Evolutionary conservation across 805 yeast species (phyloP), one percentile per base, ranked within the genome.

Genomic region (Schizosaccharomyces cryophilus): DNA sequence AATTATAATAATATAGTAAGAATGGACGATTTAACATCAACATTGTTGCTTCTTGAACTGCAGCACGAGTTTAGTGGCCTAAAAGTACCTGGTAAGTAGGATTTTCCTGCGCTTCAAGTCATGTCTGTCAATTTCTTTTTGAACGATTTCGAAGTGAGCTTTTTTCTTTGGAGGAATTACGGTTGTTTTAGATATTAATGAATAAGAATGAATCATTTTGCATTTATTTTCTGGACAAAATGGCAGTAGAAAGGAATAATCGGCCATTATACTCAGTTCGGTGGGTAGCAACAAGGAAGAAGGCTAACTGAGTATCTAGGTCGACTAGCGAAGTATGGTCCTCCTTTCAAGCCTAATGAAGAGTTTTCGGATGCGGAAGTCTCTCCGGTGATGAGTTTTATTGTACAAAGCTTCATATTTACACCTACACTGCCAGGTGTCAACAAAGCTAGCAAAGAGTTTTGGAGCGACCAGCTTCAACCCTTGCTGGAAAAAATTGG

Each of bases 391-490:
- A 42, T 59, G 26, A 19, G 13, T 11, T 9, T 24, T 17, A 11
- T 59, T 7, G 21, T 21, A 6, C 35, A 59, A 5, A 24, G 55
- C 9, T 38, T n/a, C 5, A 5, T 59, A 11, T 59, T 59, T 29
- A 59, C 61, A 30, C 30, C 26, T 26, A 59, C 61, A 1, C 35
- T 59, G 3, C 61, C 61, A 21, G 54, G 54, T 2, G 54, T 59
- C 13, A 30, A 42, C 19, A 29, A 21, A n/a, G 61, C 55, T 1
- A 54, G 55, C 1, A n/a, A n/a, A 11, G 51, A 59, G 26, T 59
- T 59, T 42, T 59, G 61, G 61, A 42, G 54, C 17, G 54, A 40
- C 3, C 17, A 29, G 9, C 21, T 59, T 55, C 54, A 59, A n/a
- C 35, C 30, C 4, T 24, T 59, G 6, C 42, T 59, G 35, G 61